Base-by-base conservation (phyloP, 2,329 filamentous ascomycete species). In the Aquanectria penicillioides region DNA sequence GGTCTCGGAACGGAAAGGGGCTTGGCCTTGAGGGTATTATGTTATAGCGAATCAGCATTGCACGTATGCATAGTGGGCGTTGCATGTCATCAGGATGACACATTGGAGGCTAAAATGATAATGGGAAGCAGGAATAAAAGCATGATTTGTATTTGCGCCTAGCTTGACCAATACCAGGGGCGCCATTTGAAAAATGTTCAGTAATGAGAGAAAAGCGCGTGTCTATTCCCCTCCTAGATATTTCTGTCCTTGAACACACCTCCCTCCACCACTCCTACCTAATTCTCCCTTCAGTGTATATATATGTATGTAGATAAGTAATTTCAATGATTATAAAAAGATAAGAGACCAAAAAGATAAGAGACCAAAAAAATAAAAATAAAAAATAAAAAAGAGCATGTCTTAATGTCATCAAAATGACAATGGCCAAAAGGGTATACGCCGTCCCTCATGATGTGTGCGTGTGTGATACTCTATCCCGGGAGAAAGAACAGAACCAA, bases 1-100 rank as follows among this genome's bases (percentile, higher is more conserved):
- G n/a, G n/a, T n/a, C n/a, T n/a, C n/a, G n/a, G 78, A 6, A 34
- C 8, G 36, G 17, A 20, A 40, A 9, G 22, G 18, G 13, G 22
- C 20, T 23, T 40, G 20, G 8, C 6, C 10, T 22, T 43, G n/a
- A 3, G 28, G 8, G 22, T 12, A 17, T 8, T n/a, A 28, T 18
- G 38, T 28, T n/a, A 28, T 28, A 15, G 28, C 40, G n/a, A 28
- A 25, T 28, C 40, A 28, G n/a, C 25, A 36, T 15, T 44, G 31
- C 40, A 53, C 23, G 25, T 5, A 37, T 17, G 29, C 38, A 53
- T 46, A 15, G 20, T 17, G 10, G 29, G 26, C 40, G 31, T 36
- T 29, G 50, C 33, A 26, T 37, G 44, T 44, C 7, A 26, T 53
- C 7, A n/a, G n/a, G 23, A 6, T 26, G 20, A 25, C 3, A 12